Conservation (phyloP, 2,329 filamentous ascomycete species). For the Pseudogymnoascus sp. region DNA sequence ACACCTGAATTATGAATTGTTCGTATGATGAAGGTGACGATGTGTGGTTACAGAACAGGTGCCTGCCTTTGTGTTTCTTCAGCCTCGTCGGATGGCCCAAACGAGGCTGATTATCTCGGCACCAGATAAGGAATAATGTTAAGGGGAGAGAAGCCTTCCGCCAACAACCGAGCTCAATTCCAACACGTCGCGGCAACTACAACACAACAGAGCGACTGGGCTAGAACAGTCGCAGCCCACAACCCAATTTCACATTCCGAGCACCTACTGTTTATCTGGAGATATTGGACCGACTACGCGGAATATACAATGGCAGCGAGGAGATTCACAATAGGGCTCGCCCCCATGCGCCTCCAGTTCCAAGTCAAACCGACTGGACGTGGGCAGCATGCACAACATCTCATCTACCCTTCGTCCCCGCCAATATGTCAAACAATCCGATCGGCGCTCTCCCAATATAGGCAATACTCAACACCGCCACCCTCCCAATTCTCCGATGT, state of each 20-base stretch:
- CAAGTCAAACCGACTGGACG: neutral
- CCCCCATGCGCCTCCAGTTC: neutral
- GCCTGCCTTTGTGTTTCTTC: neutral
- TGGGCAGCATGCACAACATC: neutral
- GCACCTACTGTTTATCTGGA: neutral
- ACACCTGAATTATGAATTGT: neutral
- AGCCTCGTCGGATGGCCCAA: neutral
- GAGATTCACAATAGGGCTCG: neutral
- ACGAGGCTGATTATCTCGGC: neutral
- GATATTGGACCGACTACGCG: neutral
- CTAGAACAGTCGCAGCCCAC: neutral
- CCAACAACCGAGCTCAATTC: neutral
- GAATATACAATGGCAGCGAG: neutral
- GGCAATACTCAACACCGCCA: constrained; percentile 1
- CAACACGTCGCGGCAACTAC: neutral
- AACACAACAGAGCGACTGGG: neutral
- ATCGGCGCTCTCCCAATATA: neutral
- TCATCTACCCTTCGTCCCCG: neutral
- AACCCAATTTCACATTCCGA: neutral
- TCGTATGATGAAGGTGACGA: neutral
- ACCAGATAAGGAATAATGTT: neutral
- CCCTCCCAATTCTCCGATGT: neutral
- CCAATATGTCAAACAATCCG: neutral
- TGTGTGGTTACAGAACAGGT: neutral
- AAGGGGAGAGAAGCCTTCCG: neutral